Percentiles rank a stretch among this genome's conserved stretches.
Evolutionary conservation across 148 eudicot species (phyloP).

Genomic region (Hydrangea macrophylla): DNA sequence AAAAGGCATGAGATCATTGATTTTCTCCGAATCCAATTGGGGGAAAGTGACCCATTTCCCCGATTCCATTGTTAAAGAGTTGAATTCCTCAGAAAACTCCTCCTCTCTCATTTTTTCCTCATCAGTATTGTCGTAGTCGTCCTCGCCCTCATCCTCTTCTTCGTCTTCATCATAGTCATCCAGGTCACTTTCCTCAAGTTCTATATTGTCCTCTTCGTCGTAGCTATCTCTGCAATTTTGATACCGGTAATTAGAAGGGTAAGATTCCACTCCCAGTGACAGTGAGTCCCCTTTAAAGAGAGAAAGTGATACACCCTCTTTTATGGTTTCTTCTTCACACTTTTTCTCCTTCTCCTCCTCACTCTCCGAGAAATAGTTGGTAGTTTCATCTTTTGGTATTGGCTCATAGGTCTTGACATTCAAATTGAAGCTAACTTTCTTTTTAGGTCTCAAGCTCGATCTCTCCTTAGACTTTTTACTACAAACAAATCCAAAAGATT

Average conservation of each 20-base stretch:
- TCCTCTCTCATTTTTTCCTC: constrained; percentile 13
- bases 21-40: not conserved
- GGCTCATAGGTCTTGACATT: constrained; percentile 69
- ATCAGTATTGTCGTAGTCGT: constrained; percentile 19
- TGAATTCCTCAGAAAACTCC: constrained; percentile 9
- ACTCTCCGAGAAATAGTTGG: constrained; percentile 14
- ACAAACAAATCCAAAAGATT: constrained; percentile 4
- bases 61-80: constrained; percentile 6
- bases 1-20: too few relatives aligned
- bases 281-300: constrained; percentile 4
- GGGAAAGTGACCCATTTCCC: not conserved
- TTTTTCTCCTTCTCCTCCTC: constrained; percentile 18
- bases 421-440: constrained; percentile 71
- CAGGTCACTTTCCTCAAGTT: constrained; percentile 16
- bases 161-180: constrained; percentile 19
- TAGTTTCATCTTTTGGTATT: constrained; percentile 26
- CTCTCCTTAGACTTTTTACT: constrained; percentile 40
- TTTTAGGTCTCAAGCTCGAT: constrained; percentile 33
- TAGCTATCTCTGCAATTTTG: constrained; percentile 25
- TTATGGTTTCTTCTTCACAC: constrained; percentile 8
- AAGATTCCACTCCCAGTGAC: not conserved
- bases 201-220: constrained; percentile 29
- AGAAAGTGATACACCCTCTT: not conserved
- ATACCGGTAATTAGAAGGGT: constrained; percentile 26
- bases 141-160: constrained; percentile 24